Evolutionary conservation across 2,329 filamentous ascomycete genomes (phyloP).

Genomic region (Alternaria brassicicola): DNA sequence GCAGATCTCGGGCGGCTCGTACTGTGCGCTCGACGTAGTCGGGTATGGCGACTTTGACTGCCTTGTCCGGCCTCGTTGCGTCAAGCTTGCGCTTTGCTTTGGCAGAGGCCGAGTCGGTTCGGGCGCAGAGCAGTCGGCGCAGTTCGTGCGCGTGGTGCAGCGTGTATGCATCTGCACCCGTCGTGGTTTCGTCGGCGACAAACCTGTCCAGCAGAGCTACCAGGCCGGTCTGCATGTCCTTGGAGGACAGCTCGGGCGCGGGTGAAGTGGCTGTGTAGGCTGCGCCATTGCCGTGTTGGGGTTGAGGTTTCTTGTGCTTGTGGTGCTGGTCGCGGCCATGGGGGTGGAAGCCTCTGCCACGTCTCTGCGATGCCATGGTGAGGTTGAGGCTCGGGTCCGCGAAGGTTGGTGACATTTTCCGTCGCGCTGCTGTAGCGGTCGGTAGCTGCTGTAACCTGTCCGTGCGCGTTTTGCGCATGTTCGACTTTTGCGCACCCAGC

Average conservation of each 20-base stretch:
- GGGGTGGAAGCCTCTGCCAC: constrained; percentile 28
- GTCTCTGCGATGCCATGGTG: constrained; percentile 32
- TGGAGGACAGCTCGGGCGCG: constrained; percentile 21
- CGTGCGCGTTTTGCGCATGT: too few species aligned
- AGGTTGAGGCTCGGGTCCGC: not conserved
- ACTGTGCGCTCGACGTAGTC: constrained; percentile 36
- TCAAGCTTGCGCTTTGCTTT: constrained; percentile 54
- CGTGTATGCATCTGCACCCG: constrained; percentile 32
- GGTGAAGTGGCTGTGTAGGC: not conserved
- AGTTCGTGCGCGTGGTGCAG: constrained; percentile 40
- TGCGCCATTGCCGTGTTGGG: constrained; percentile 7
- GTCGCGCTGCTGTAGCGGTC: constrained; percentile 5
- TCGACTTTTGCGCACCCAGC: too few species aligned
- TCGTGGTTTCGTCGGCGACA: constrained; percentile 33
- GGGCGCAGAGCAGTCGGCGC: constrained; percentile 32
- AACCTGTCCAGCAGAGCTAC: constrained; percentile 41
- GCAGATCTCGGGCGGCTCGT: constrained; percentile 50
- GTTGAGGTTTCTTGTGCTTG: constrained; percentile 5
- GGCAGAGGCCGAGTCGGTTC: constrained; percentile 53
- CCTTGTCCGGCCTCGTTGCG: constrained; percentile 32
- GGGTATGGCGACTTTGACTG: constrained; percentile 29
- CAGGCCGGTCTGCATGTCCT: constrained; percentile 39
- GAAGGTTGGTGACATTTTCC: not conserved
- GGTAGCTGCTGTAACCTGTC: too few species aligned
- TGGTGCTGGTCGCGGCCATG: constrained; percentile 17